These are phyloP conservation scores for Daldinia vernicosa DNA, from an alignment of 495 filamentous ascomycete species.

Conservation along the genomic window DNA sequence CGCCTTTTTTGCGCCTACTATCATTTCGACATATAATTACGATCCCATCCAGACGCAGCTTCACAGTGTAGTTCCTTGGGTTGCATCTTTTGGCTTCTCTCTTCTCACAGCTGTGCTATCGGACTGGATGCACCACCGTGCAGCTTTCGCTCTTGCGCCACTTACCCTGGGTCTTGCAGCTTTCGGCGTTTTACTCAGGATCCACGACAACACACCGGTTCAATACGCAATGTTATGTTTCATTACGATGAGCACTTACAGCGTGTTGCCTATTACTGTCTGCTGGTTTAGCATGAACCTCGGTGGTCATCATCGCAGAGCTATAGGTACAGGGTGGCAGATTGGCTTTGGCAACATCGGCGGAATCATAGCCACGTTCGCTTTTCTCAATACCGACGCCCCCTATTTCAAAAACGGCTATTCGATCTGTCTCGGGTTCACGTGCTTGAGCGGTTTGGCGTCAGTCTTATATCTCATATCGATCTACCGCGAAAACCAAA, in stretches of 20 bases:
- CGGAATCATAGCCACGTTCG: constrained; percentile 89
- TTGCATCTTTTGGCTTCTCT: constrained; percentile 76
- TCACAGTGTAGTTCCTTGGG: constrained; percentile 86
- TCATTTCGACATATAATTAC: constrained; percentile 75
- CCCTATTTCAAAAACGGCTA: constrained; percentile 79
- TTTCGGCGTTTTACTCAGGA: constrained; percentile 73
- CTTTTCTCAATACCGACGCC: constrained; percentile 77
- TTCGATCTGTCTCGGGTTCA: constrained; percentile 78
- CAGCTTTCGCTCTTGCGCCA: constrained; percentile 72
- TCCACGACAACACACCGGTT: constrained; percentile 66
- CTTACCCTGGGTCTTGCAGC: constrained; percentile 73
- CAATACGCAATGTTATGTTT: constrained; percentile 82
- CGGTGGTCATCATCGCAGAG: constrained; percentile 83
- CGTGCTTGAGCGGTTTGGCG: constrained; percentile 68
- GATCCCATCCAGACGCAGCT: constrained; percentile 77
- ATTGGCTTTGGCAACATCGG: constrained; percentile 94
- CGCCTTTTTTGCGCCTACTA: constrained; percentile 76
- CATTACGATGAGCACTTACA: constrained; percentile 69
- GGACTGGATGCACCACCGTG: constrained; percentile 77
- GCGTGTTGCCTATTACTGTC: constrained; percentile 82
- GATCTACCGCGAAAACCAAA: constrained; percentile 71
- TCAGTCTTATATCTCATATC: constrained; percentile 69
- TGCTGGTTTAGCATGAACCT: constrained; percentile 97
- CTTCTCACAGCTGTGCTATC: constrained; percentile 75
- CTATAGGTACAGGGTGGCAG: constrained; percentile 88